phyloP scores from a whole-genome alignment of 1,284 basidiomycete species.

The Irpex rosettiformis region DNA sequence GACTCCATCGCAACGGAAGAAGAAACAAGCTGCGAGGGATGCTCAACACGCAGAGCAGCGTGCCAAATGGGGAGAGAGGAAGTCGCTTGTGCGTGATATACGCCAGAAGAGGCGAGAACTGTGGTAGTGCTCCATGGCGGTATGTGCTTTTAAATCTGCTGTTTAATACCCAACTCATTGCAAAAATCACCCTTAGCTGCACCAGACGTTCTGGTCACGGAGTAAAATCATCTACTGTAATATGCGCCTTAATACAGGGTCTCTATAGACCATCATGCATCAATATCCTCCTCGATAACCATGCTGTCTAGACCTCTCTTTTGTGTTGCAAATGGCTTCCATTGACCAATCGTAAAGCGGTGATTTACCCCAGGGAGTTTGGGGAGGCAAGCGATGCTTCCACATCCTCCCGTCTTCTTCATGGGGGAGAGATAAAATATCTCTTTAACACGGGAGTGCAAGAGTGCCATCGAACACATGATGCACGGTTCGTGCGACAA shows the following conservation, averaged over 20 bases:
- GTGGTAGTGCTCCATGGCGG: constrained; percentile 26
- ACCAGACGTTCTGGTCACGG: not conserved
- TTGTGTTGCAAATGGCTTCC: constrained; percentile 32
- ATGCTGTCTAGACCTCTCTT: constrained; percentile 23
- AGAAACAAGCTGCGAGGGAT: constrained; percentile 26
- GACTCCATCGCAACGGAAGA: constrained; percentile 21
- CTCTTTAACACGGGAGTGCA: constrained; percentile 88
- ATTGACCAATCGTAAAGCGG: constrained; percentile 66
- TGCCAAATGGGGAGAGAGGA: constrained; percentile 35
- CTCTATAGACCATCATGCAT: constrained; percentile 33
- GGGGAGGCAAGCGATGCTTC: constrained; percentile 67
- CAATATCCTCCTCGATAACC: constrained; percentile 34
- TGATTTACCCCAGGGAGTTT: constrained; percentile 81
- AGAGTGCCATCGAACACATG: constrained; percentile 92
- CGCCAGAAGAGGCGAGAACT: constrained; percentile 33
- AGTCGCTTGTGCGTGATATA: constrained; percentile 28
- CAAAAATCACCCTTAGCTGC: not conserved
- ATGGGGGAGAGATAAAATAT: constrained; percentile 74
- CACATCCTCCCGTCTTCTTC: constrained; percentile 73
- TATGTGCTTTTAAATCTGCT: not conserved
- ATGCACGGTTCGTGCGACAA: constrained; percentile 93
- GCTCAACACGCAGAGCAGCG: constrained; percentile 28
- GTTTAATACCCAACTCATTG: not conserved
- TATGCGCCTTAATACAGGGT: not conserved
- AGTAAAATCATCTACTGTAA: not conserved